Percentiles rank a stretch among this genome's conserved stretches.
Conservation (phyloP, 345 rosid species). For the Stellera chamaejasme region DNA sequence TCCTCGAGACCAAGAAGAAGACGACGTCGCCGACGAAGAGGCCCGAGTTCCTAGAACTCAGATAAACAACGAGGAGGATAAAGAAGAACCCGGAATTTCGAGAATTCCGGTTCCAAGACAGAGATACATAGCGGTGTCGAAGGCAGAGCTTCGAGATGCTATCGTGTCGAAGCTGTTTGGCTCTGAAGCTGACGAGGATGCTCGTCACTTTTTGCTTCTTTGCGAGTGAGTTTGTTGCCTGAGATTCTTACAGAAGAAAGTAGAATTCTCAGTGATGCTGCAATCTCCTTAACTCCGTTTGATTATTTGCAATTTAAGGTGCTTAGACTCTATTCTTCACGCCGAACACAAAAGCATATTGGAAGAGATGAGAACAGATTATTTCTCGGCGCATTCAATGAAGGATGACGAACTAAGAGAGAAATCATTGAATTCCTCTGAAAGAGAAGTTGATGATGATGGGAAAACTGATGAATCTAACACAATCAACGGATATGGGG, state of each 20-base stretch:
- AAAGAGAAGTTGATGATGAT: slow-evolving; percentile 13
- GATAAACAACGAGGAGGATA: slow-evolving; percentile 17
- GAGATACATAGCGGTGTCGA: slow-evolving; percentile 63
- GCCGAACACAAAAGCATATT: slow-evolving; percentile 77
- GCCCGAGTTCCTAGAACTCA: too few species aligned
- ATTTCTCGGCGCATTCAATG: slow-evolving; percentile 30
- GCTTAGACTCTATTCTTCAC: slow-evolving; percentile 78
- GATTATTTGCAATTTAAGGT: slow-evolving; percentile 30
- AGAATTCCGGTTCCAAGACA: slow-evolving; percentile 69
- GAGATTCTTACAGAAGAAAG: too few species aligned
- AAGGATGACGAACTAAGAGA: slow-evolving; percentile 19
- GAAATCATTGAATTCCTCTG: slow-evolving; percentile 10
- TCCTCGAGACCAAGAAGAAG: slow-evolving; percentile 11
- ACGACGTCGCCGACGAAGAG: slow-evolving; percentile 18
- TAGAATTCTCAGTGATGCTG: too few species aligned
- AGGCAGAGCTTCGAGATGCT: slow-evolving; percentile 64
- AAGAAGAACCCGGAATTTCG: slow-evolving; percentile 41
- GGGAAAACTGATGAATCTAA: slow-evolving; percentile 21
- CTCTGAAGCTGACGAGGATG: slow-evolving; percentile 34
- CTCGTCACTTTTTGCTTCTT: slow-evolving; percentile 45
- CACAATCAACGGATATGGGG: slow-evolving; percentile 15
- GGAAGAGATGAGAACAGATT: slow-evolving; percentile 76
- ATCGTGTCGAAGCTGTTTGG: slow-evolving; percentile 39
- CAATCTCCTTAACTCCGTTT: neutral
- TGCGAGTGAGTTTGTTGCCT: slow-evolving; percentile 45